Conservation (phyloP, 192 early-diverging fungal genomes). For the Entomortierella chlamydospora region DNA sequence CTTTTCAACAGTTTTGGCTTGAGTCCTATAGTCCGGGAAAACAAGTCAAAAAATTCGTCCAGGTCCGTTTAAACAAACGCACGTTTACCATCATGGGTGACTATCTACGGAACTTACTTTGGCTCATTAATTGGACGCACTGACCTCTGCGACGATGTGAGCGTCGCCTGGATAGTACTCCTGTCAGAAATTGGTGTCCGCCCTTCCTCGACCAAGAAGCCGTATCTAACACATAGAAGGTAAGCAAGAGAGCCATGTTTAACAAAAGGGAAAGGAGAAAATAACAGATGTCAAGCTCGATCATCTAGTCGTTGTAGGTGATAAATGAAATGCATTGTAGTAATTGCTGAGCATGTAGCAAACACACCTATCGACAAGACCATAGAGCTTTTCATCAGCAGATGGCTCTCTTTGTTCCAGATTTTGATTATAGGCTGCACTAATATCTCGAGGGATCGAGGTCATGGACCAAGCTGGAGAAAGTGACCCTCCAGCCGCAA, state of each 20-base stretch:
- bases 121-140: constrained; percentile 9
- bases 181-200: constrained; percentile 44
- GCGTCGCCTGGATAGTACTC: constrained; percentile 6
- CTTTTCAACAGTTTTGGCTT: constrained; percentile 22
- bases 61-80: no score
- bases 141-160: constrained; percentile 14
- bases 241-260: background rate
- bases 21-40: constrained; percentile 3
- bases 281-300: background rate
- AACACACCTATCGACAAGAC: constrained; percentile 44
- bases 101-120: constrained; percentile 34
- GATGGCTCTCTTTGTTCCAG: background rate
- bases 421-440: constrained; percentile 19
- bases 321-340: no score
- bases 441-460: constrained; percentile 55
- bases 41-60: background rate
- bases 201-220: constrained; percentile 50
- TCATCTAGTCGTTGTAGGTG: no score
- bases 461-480: constrained; percentile 53
- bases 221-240: constrained; percentile 24
- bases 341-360: no score
- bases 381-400: constrained; percentile 41
- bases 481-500: constrained; percentile 18
- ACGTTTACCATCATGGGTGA: constrained; percentile 7
- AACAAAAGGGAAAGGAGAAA: background rate